Conservation (phyloP, 306 rosid species). For the Hippophae tibetana region DNA sequence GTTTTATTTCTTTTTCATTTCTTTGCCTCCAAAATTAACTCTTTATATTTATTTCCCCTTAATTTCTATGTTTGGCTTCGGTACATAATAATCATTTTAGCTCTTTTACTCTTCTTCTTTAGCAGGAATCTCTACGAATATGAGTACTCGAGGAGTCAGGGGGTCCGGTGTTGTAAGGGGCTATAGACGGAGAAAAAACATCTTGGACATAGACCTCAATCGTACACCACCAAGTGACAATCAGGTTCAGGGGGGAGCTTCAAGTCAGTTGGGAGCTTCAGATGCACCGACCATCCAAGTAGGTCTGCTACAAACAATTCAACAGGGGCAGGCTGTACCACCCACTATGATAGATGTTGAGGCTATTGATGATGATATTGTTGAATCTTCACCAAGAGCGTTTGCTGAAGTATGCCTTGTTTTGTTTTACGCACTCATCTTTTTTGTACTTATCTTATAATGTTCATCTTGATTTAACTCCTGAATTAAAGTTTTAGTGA, state of each 20-base stretch:
- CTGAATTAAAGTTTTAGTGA: background rate
- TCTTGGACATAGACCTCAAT: conserved; percentile 38
- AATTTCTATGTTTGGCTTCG: too few relatives aligned
- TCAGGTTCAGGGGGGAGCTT: conserved; percentile 36
- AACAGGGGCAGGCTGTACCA: conserved; percentile 20
- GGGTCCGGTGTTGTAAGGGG: conserved; percentile 20
- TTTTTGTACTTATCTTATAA: background rate
- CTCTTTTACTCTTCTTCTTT: too few relatives aligned
- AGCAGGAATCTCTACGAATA: conserved; percentile 2
- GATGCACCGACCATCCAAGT: background rate
- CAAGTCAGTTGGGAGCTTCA: conserved; percentile 22
- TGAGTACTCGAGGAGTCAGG: conserved; percentile 32
- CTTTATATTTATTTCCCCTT: too few relatives aligned
- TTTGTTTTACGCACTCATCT: background rate
- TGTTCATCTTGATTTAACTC: too few relatives aligned
- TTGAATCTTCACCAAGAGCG: conserved; percentile 68
- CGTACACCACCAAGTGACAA: conserved; percentile 33
- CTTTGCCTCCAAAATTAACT: too few relatives aligned
- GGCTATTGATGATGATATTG: conserved; percentile 79
- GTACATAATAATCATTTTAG: too few relatives aligned
- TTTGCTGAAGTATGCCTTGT: conserved; percentile 58
- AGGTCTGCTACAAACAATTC: conserved; percentile 8
- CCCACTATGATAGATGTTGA: conserved; percentile 63
- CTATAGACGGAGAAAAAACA: conserved; percentile 29
- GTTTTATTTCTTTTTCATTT: too few relatives aligned